Conservation (phyloP, 2,329 filamentous ascomycete genomes). For the Penicillium sp. region DNA sequence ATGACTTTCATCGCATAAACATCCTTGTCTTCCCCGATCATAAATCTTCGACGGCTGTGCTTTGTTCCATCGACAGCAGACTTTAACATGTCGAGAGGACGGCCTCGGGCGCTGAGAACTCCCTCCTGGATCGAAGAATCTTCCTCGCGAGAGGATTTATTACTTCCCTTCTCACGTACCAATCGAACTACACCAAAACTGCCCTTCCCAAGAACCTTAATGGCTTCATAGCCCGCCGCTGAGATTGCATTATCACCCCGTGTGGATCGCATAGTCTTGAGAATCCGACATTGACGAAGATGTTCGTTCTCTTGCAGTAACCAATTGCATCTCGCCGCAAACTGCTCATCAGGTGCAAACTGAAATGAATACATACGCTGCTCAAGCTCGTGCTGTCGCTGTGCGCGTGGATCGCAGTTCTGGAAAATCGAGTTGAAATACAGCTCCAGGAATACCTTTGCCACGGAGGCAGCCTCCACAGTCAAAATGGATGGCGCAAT, state of each 20-base stretch:
- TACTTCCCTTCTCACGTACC: constrained; percentile 59
- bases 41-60: constrained; percentile 28
- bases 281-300: constrained; percentile 68
- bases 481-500: constrained; percentile 51
- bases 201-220: constrained; percentile 85
- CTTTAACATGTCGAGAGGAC: constrained; percentile 8
- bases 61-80: constrained; percentile 22
- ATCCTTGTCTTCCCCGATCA: constrained; percentile 48
- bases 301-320: constrained; percentile 68
- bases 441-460: constrained; percentile 83
- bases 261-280: constrained; percentile 59
- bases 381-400: constrained; percentile 64
- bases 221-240: constrained; percentile 69
- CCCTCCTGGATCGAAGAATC: not conserved
- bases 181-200: constrained; percentile 92
- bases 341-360: constrained; percentile 57
- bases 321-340: constrained; percentile 59
- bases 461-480: constrained; percentile 73
- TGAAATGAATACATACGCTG: constrained; percentile 60
- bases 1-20: constrained; percentile 98
- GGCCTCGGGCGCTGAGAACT: not conserved
- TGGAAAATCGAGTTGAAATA: constrained; percentile 72
- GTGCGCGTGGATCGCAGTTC: constrained; percentile 57
- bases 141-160: constrained; percentile 8
- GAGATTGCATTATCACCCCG: constrained; percentile 51